Base-by-base conservation (phyloP, 2,329 filamentous ascomycete species). In the Periconia digitata region DNA sequence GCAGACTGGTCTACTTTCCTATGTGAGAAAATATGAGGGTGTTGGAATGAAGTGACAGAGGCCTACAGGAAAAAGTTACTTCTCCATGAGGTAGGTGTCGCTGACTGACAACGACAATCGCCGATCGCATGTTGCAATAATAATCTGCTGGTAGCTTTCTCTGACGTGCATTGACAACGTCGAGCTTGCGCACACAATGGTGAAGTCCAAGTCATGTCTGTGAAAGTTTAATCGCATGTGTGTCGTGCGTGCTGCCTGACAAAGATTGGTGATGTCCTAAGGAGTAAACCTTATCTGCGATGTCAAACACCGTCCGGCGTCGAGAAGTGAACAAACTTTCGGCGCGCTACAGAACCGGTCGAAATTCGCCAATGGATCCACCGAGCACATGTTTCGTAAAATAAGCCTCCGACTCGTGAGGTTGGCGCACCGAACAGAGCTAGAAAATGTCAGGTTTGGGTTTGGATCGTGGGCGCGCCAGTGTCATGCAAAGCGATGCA, bases 401-500 rank as follows among this genome's bases (percentile, higher is more conserved):
- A 27, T 27, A 27, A 27, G 13, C 7, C 13, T 27, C 10, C 27
- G 27, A 15, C 10, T 13, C 10, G 27, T 15, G 27, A 32, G 27
- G 8, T 4, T 32, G 12, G 27, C 27, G 27, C 27, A 12, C 27
- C 27, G 27, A 32, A 32, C 4, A 10, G 12, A 12, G 27, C 27
- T 32, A 32, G 27, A 32, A 32, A 32, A 5, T 32, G 27, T 32
- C 27, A 32, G 8, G 27, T 32, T 32, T 32, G 27, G 10, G n/a
- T 12, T 32, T 32, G 8, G 27, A 10, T 55, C 59, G 58, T 62
- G 47, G 56, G 47, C 21, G 21, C 12, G 24, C n/a, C n/a, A n/a
- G n/a, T n/a, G n/a, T n/a, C n/a, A n/a, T n/a, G n/a, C n/a, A n/a
- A n/a, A n/a, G n/a, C n/a, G n/a, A n/a, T n/a, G n/a, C n/a, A 37